phyloP scores from a whole-genome alignment of 2,329 filamentous ascomycete genomes.

The Xylariaceae sp. region DNA sequence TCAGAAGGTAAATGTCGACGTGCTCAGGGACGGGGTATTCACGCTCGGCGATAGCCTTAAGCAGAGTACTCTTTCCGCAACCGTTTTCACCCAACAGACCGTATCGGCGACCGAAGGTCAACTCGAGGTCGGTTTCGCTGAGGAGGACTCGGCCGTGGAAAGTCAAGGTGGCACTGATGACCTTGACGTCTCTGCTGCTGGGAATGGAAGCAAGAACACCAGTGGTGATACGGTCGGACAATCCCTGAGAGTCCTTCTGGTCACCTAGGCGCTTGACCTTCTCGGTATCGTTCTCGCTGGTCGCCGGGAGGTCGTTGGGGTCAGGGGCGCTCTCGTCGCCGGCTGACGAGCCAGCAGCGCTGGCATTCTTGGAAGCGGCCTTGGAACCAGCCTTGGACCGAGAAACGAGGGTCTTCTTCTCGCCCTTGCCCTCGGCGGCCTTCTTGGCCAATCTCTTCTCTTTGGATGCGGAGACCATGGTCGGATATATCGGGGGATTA shows the following conservation, averaged over 20 bases:
- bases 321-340: conserved; percentile 60
- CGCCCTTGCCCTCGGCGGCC: conserved; percentile 65
- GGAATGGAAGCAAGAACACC: conserved; percentile 85
- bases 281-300: conserved; percentile 54
- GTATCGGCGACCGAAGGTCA: conserved; percentile 89
- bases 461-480: conserved; percentile 64
- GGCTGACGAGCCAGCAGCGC: conserved; percentile 51
- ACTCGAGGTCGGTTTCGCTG: conserved; percentile 86
- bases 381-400: conserved; percentile 63
- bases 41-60: conserved; percentile 89
- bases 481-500: conserved; percentile 30
- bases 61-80: conserved; percentile 95
- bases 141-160: conserved; percentile 98
- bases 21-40: conserved; percentile 96
- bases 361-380: conserved; percentile 49
- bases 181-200: conserved; percentile 91
- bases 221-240: conserved; percentile 96
- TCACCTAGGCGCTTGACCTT: conserved; percentile 81
- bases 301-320: conserved; percentile 66
- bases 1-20: conserved; percentile 96
- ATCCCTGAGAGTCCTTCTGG: conserved; percentile 92
- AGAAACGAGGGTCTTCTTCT: conserved; percentile 71
- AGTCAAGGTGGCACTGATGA: conserved; percentile 85
- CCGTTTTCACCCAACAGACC: conserved; percentile 97
- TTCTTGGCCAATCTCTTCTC: conserved; percentile 68